A percentile compares a stretch with the other conserved stretches of the same genome.
phyloP scores from a whole-genome alignment of 106 monocot species.

The Phalaenopsis aphrodite region DNA sequence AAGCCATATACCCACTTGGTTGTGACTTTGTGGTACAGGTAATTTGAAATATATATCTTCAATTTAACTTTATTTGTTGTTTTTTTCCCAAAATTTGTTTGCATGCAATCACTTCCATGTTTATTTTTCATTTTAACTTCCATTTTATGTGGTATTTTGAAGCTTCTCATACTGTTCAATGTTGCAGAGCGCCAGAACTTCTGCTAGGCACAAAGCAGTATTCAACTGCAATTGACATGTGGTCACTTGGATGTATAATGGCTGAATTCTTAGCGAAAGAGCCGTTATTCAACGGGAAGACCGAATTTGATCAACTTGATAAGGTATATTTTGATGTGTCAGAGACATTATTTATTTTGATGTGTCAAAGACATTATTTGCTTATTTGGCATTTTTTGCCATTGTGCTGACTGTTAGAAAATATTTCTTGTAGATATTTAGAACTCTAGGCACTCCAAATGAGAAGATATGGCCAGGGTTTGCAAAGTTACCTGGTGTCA shows the following conservation, averaged over 20 bases:
- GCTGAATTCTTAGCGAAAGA: slow-evolving; percentile 84
- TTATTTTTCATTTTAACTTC: not conserved
- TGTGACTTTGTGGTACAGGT: slow-evolving; percentile 98
- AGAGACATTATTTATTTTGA: not conserved
- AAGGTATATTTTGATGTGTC: slow-evolving; percentile 36
- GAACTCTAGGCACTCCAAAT: slow-evolving; percentile 75
- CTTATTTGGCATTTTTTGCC: not conserved
- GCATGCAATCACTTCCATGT: not conserved
- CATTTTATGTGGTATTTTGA: not conserved
- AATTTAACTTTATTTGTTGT: not conserved
- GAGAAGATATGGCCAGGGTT: slow-evolving; percentile 86
- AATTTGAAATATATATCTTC: slow-evolving; percentile 2
- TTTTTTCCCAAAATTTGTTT: not conserved
- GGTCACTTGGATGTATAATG: slow-evolving; percentile 95
- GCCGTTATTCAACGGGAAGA: slow-evolving; percentile 73
- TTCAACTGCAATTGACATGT: slow-evolving; percentile 91
- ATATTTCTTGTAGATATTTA: slow-evolving; percentile 55
- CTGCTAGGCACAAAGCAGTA: slow-evolving; percentile 79
- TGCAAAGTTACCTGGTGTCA: slow-evolving; percentile 50
- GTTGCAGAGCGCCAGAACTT: slow-evolving; percentile 74
- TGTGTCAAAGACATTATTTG: not conserved
- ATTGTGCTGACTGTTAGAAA: not conserved
- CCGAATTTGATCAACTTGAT: slow-evolving; percentile 77
- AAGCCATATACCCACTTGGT: slow-evolving; percentile 87
- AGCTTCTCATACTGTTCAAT: not conserved